phyloP scores from a whole-genome alignment of 139 green algal species.

The Auxenochlorella pyrenoidosa region DNA sequence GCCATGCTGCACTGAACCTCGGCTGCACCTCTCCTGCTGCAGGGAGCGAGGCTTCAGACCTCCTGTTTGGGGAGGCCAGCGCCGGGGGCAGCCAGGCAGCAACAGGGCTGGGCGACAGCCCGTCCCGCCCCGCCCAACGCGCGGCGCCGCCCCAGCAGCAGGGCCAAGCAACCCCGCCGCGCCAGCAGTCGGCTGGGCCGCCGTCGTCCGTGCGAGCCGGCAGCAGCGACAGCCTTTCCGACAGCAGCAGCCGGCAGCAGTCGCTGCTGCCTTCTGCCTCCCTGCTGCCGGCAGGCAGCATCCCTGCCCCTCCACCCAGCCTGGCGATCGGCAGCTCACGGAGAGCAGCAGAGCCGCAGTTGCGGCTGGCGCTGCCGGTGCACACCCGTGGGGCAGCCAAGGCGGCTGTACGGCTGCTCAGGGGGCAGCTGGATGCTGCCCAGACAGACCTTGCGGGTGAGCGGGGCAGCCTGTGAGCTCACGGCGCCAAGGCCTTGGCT shows the following conservation, averaged over 20 bases:
- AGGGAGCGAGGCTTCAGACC: constrained; percentile 23
- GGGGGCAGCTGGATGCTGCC: constrained; percentile 38
- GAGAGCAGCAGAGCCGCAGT: background rate
- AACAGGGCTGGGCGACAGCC: background rate
- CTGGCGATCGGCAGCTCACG: background rate
- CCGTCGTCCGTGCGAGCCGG: background rate
- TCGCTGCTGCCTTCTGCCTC: background rate
- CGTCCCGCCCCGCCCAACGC: background rate
- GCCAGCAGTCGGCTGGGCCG: background rate
- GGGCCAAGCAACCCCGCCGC: background rate
- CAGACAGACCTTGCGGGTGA: constrained; percentile 15
- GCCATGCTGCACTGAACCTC: background rate
- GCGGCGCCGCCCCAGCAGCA: background rate
- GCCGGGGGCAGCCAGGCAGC: constrained; percentile 6
- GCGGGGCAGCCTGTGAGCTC: background rate
- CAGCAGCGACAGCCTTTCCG: constrained; percentile 9
- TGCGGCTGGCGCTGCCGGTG: constrained; percentile 67
- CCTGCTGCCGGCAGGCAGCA: background rate
- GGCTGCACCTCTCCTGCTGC: background rate
- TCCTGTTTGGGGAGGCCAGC: constrained; percentile 3
- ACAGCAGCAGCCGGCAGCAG: constrained; percentile 9
- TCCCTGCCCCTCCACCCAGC: background rate
- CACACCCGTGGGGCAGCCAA: constrained; percentile 64
- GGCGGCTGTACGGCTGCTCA: constrained; percentile 26
- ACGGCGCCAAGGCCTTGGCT: too few relatives aligned